phyloP scores from a whole-genome alignment of 2,329 filamentous ascomycete species.

The Diaporthe citrichinensis region DNA sequence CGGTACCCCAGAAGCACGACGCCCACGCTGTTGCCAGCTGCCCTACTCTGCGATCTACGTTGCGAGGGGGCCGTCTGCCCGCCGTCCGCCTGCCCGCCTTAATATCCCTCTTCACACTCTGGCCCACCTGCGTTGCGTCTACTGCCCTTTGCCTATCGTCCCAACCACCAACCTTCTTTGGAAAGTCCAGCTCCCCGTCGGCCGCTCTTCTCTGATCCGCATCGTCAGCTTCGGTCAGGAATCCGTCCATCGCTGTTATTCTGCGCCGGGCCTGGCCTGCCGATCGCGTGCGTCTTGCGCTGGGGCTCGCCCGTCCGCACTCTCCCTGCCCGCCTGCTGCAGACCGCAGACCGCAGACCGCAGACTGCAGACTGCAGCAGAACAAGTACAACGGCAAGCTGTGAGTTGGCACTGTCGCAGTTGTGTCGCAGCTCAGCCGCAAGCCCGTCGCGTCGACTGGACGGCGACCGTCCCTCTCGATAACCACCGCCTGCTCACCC shows the following conservation, averaged over 20 bases:
- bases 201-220: constrained; percentile 21
- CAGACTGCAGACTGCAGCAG: constrained; percentile 39
- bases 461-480: constrained; percentile 33
- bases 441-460: constrained; percentile 27
- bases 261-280: neutral
- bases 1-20: constrained; percentile 29
- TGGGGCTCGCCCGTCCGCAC: constrained; percentile 8
- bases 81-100: constrained; percentile 21
- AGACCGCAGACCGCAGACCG: constrained; percentile 37
- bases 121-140: constrained; percentile 13
- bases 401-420: constrained; percentile 31
- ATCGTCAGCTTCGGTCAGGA: constrained; percentile 28
- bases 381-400: constrained; percentile 23
- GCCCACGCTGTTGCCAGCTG: constrained; percentile 6
- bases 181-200: constrained; percentile 24
- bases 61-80: constrained; percentile 7
- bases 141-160: constrained; percentile 18
- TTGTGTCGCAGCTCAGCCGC: constrained; percentile 29
- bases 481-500: constrained; percentile 23
- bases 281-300: constrained; percentile 25
- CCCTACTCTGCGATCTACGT: constrained; percentile 24
- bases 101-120: constrained; percentile 31
- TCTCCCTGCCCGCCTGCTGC: constrained; percentile 24
- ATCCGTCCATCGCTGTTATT: constrained; percentile 1
- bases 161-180: constrained; percentile 30